Conservation (phyloP, 495 filamentous ascomycete species). For the Talaromyces stipitatus region DNA sequence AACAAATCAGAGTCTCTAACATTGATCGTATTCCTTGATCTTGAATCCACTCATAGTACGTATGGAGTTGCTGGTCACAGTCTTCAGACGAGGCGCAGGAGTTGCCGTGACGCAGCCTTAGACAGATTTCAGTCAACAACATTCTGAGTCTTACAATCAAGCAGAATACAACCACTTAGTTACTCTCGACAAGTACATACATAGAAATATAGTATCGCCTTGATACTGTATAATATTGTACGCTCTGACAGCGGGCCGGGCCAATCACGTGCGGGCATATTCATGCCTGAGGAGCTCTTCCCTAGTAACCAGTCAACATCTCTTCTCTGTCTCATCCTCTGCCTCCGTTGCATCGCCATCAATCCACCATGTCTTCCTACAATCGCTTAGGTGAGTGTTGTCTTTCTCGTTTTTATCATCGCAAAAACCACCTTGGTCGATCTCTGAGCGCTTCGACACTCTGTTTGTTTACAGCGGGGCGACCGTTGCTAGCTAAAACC, state of each 20-base stretch:
- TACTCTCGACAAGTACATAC: too few species aligned
- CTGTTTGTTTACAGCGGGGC: constrained; percentile 8
- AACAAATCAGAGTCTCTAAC: not conserved
- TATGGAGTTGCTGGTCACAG: too few species aligned
- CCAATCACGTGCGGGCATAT: not conserved
- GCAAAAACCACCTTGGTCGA: not conserved
- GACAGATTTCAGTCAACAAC: not conserved
- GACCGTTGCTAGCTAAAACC: not conserved
- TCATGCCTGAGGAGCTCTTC: not conserved
- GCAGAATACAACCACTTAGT: too few species aligned
- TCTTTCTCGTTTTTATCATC: constrained; percentile 10
- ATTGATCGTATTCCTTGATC: not conserved
- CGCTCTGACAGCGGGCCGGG: not conserved
- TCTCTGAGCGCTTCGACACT: constrained; percentile 4
- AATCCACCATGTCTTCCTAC: constrained; percentile 41
- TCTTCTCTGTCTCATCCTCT: not conserved
- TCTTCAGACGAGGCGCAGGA: not conserved
- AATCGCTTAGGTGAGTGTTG: constrained; percentile 61
- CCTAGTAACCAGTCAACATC: not conserved
- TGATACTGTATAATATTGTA: too few species aligned
- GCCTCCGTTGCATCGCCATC: not conserved
- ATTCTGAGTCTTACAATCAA: not conserved
- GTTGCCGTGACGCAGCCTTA: not conserved
- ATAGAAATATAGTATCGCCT: too few species aligned
- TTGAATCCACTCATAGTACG: too few species aligned